phyloP scores from a whole-genome alignment of 495 filamentous ascomycete genomes.

The Lasiosphaeris hirsuta region DNA sequence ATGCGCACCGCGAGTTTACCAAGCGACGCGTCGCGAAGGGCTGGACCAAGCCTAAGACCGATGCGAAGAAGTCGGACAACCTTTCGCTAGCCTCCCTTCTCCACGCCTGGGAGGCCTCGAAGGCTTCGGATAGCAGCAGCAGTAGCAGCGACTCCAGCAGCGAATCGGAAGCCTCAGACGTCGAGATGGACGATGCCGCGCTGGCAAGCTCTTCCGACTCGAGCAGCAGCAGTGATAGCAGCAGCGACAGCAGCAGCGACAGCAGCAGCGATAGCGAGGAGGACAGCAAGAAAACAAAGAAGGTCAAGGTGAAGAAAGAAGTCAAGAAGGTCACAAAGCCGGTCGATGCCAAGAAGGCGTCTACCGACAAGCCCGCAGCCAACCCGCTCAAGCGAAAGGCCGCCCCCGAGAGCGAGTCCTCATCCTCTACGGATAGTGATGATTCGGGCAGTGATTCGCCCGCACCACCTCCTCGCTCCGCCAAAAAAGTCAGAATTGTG shows the following conservation, averaged over 20 bases:
- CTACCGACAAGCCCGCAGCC: conserved; percentile 19
- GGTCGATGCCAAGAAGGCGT: conserved; percentile 35
- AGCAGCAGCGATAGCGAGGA: conserved; percentile 61
- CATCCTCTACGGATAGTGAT: conserved; percentile 34
- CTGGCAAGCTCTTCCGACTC: no score
- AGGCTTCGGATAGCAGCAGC: conserved; percentile 26
- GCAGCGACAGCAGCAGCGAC: conserved; percentile 55
- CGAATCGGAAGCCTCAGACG: no score
- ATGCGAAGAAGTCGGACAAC: conserved; percentile 26
- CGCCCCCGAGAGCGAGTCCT: conserved; percentile 43
- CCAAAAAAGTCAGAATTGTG: conserved; percentile 27
- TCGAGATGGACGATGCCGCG: no score
- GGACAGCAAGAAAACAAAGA: conserved; percentile 26
- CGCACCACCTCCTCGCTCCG: background rate
- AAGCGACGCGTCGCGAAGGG: conserved; percentile 53
- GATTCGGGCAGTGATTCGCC: conserved; percentile 38
- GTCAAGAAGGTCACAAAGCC: conserved; percentile 19
- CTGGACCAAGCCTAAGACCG: conserved; percentile 35
- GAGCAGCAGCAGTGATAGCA: conserved; percentile 25
- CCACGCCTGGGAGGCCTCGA: conserved; percentile 44
- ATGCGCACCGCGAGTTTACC: conserved; percentile 55
- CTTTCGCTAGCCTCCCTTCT: conserved; percentile 43
- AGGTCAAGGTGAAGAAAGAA: conserved; percentile 34
- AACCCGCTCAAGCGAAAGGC: conserved; percentile 65
- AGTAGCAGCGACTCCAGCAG: conserved; percentile 29